These are phyloP conservation scores for Plantago lanceolata DNA, from an alignment of 305 asterid genomes.

Conservation along the genomic window DNA sequence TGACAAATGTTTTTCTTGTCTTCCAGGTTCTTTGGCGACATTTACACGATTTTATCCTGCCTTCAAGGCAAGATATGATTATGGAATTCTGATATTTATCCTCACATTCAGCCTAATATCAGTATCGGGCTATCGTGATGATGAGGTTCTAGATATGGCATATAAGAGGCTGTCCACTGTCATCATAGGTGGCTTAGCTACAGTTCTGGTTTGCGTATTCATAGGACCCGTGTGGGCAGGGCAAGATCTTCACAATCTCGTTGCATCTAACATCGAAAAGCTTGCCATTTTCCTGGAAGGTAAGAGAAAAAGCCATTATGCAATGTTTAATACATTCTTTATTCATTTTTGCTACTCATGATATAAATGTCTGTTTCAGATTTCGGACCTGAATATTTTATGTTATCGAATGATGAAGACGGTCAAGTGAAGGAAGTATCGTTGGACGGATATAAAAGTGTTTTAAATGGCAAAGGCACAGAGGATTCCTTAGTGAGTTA, in stretches of 20 bases:
- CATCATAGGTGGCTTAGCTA: constrained; percentile 33
- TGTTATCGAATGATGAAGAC: constrained; percentile 9
- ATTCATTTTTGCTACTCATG: too few species aligned
- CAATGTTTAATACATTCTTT: too few species aligned
- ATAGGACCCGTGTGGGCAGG: constrained; percentile 54
- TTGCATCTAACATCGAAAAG: constrained; percentile 39
- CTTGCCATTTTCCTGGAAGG: constrained; percentile 41
- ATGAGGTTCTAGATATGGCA: constrained; percentile 41
- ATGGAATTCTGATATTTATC: constrained; percentile 41
- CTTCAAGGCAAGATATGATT: constrained; percentile 52
- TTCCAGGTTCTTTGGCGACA: constrained; percentile 41
- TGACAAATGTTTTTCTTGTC: too few species aligned
- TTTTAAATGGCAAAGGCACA: constrained; percentile 44
- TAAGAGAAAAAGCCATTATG: too few species aligned
- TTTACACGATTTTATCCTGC: constrained; percentile 42
- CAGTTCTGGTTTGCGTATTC: constrained; percentile 29
- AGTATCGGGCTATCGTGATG: constrained; percentile 39
- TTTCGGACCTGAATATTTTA: constrained; percentile 40
- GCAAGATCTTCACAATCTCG: constrained; percentile 37
- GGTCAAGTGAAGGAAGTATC: constrained; percentile 27
- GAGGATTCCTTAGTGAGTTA: constrained; percentile 51
- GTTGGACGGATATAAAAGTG: constrained; percentile 30
- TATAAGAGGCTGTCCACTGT: constrained; percentile 34
- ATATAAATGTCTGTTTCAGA: too few species aligned
- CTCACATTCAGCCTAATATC: constrained; percentile 39